Evolutionary conservation across 768 basidiomycete species (phyloP).

Genomic region (Suillus cothurnatus): DNA sequence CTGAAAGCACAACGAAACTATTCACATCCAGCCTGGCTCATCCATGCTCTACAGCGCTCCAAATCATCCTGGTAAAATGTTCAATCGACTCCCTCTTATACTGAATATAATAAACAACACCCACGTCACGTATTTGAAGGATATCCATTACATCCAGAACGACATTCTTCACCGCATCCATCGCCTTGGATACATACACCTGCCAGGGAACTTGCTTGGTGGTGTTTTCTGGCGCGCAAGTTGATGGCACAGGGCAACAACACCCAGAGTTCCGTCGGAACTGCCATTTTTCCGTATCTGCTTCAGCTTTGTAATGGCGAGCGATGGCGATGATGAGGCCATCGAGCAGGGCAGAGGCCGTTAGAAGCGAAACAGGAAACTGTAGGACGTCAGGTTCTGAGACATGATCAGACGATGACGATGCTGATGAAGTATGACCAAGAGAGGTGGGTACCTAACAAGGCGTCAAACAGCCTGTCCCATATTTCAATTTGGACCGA

Average conservation of each 20-base stretch:
- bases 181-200: conserved; percentile 15
- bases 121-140: conserved; percentile 24
- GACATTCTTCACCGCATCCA: conserved; percentile 15
- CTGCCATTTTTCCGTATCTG: conserved; percentile 12
- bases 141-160: conserved; percentile 28
- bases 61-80: conserved; percentile 22
- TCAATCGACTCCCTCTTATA: not conserved
- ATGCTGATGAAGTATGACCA: not conserved
- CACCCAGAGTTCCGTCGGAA: not conserved
- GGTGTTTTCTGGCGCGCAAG: not conserved
- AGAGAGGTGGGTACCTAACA: conserved; percentile 34
- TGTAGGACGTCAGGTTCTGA: conserved; percentile 56
- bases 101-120: not conserved
- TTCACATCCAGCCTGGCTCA: conserved; percentile 15
- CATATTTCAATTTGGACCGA: conserved; percentile 49
- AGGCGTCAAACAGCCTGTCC: conserved; percentile 47
- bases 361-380: conserved; percentile 56
- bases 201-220: conserved; percentile 16
- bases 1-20: conserved; percentile 3
- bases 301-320: conserved; percentile 37
- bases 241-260: not conserved
- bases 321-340: conserved; percentile 43
- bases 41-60: conserved; percentile 27
- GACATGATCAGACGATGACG: not conserved
- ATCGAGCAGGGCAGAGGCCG: conserved; percentile 52